Conservation (phyloP, 2,329 filamentous ascomycete genomes). For the Lachnellula arida region DNA sequence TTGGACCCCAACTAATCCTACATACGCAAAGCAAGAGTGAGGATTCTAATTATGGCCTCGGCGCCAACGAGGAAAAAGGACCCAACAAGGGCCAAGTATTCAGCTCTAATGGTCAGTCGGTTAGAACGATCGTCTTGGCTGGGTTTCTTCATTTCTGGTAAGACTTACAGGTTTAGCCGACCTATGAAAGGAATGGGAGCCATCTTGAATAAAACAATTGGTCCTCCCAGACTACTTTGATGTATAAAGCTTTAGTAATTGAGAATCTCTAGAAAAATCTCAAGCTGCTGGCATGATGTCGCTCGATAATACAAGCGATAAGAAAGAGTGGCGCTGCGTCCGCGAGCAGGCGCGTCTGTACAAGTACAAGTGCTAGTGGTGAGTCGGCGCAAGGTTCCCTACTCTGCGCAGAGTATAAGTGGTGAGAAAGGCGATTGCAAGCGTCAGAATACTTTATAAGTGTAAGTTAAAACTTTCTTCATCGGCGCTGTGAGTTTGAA, state of each 20-base stretch:
- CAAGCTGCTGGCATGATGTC: background rate
- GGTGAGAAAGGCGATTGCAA: background rate
- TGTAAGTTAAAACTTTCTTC: background rate
- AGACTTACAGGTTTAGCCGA: slow-evolving; percentile 36
- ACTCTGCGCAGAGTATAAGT: background rate
- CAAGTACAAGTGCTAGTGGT: background rate
- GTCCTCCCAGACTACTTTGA: background rate
- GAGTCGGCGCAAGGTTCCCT: background rate
- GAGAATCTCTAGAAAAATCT: background rate
- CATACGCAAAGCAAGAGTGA: slow-evolving; percentile 84
- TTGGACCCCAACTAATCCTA: background rate
- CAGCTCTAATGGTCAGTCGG: slow-evolving; percentile 48
- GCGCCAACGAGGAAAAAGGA: slow-evolving; percentile 80
- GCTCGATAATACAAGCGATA: background rate
- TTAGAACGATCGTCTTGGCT: background rate
- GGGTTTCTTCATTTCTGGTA: background rate
- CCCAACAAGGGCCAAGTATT: slow-evolving; percentile 81
- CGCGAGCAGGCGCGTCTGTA: background rate
- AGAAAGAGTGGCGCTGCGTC: background rate
- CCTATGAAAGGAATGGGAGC: slow-evolving; percentile 40
- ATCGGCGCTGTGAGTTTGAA: background rate
- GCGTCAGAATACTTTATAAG: background rate
- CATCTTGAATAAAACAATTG: slow-evolving; percentile 17
- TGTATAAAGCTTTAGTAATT: background rate
- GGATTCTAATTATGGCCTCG: slow-evolving; percentile 76